Evolutionary conservation across 1,284 basidiomycete species (phyloP).

Genomic region (Acaromyces ingoldii): DNA sequence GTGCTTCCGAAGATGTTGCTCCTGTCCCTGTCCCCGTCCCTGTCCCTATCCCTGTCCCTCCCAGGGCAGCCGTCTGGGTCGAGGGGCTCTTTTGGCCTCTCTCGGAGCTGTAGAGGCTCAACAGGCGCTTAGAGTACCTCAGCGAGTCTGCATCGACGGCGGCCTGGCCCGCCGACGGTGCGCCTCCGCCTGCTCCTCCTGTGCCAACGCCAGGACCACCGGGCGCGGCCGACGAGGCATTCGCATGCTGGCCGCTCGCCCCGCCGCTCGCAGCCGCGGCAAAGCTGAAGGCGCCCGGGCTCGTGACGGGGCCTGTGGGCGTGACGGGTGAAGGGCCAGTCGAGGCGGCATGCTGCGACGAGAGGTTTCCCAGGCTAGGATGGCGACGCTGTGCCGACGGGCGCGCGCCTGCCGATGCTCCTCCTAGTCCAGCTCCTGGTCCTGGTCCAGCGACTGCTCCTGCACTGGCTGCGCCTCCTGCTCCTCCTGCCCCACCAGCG

Average conservation of each 20-base stretch:
- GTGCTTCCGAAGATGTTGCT: background rate
- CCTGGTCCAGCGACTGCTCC: background rate
- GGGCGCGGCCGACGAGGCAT: conserved; percentile 12
- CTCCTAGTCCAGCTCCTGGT: conserved; percentile 7
- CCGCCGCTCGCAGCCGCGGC: conserved; percentile 31
- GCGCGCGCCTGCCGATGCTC: too few relatives aligned
- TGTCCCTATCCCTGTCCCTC: too few relatives aligned
- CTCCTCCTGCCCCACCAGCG: too few relatives aligned
- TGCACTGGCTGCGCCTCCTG: conserved; percentile 11
- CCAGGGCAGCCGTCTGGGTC: background rate
- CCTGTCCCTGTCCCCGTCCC: too few relatives aligned
- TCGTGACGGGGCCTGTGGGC: conserved; percentile 11
- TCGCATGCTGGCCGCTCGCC: conserved; percentile 6
- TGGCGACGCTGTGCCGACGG: conserved; percentile 12
- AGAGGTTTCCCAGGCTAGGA: conserved; percentile 16
- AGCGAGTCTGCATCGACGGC: conserved; percentile 2
- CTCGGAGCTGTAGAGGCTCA: conserved; percentile 40
- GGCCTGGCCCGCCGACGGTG: conserved; percentile 14
- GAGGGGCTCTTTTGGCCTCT: conserved; percentile 7
- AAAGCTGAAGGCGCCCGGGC: conserved; percentile 40
- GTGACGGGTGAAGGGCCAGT: conserved; percentile 19
- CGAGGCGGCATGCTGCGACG: conserved; percentile 13
- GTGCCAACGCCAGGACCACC: conserved; percentile 15
- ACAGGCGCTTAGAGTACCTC: conserved; percentile 23
- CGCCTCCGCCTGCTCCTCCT: too few relatives aligned